Conservation (phyloP, 2,329 filamentous ascomycete species). For the Fusarium chaquense region DNA sequence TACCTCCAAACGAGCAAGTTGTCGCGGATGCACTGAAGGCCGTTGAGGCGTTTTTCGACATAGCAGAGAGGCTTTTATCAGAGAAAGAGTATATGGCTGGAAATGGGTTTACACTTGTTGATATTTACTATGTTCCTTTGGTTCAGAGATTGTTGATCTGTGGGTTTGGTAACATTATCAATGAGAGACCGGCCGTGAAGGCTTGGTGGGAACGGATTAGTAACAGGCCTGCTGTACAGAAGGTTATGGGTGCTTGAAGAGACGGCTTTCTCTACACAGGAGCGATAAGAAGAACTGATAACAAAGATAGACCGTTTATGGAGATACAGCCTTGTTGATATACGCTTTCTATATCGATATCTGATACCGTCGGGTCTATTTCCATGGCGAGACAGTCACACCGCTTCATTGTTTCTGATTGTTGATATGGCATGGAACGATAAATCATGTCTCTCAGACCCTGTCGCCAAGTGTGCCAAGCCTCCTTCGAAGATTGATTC, state of each 20-base stretch:
- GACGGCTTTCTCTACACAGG: rapidly evolving
- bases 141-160: not conserved
- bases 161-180: not conserved
- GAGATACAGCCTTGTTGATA: not conserved
- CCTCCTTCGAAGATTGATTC: not conserved
- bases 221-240: not conserved
- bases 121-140: not conserved
- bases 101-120: not conserved
- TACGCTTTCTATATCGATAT: too few relatives aligned
- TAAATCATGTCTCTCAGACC: not conserved
- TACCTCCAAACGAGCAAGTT: not conserved
- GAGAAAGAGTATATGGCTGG: not conserved
- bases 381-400: not conserved
- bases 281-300: not conserved
- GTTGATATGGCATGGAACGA: not conserved
- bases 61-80: not conserved
- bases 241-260: not conserved
- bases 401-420: not conserved
- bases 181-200: not conserved
- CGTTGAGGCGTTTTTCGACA: not conserved
- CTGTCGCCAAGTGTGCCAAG: not conserved
- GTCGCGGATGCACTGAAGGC: not conserved
- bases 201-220: not conserved
- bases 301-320: rapidly evolving
- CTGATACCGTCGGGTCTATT: too few relatives aligned